phyloP scores from a whole-genome alignment of 169 alveolate genomes.

The Plasmodium chabaudi region DNA sequence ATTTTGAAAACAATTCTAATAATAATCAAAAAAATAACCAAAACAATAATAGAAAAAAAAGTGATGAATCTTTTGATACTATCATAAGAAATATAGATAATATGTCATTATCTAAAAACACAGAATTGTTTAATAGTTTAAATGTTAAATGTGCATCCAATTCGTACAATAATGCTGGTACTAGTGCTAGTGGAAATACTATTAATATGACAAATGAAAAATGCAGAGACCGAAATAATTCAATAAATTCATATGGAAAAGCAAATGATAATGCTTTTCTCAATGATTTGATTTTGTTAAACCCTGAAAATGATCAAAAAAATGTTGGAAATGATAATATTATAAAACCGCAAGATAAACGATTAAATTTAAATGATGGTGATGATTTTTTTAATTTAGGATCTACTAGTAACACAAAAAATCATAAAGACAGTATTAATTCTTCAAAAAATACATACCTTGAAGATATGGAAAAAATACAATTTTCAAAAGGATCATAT shows the following conservation, averaged over 20 bases:
- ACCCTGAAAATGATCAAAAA: not conserved
- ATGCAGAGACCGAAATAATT: no score
- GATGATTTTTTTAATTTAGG: not conserved
- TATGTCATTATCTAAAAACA: not conserved
- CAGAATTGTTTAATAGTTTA: slow-evolving; percentile 45
- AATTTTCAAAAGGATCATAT: not conserved
- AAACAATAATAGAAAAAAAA: not conserved
- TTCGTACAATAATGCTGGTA: no score
- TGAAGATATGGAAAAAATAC: not conserved
- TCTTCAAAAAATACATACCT: not conserved
- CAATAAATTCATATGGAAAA: no score
- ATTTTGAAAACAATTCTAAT: not conserved
- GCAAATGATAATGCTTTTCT: no score
- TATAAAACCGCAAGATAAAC: no score
- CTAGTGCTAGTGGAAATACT: no score
- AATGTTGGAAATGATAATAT: not conserved
- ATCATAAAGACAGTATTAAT: not conserved
- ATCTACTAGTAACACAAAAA: not conserved
- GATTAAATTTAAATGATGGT: not conserved
- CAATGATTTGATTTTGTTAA: no score
- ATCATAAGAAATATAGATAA: not conserved
- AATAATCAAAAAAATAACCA: no score
- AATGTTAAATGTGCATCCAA: slow-evolving; percentile 3
- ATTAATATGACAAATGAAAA: no score
- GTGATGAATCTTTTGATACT: not conserved